Evolutionary conservation across 2,329 filamentous ascomycete genomes (phyloP), one percentile per base, ranked within the genome.

Genomic region (Neofusicoccum sp.): DNA sequence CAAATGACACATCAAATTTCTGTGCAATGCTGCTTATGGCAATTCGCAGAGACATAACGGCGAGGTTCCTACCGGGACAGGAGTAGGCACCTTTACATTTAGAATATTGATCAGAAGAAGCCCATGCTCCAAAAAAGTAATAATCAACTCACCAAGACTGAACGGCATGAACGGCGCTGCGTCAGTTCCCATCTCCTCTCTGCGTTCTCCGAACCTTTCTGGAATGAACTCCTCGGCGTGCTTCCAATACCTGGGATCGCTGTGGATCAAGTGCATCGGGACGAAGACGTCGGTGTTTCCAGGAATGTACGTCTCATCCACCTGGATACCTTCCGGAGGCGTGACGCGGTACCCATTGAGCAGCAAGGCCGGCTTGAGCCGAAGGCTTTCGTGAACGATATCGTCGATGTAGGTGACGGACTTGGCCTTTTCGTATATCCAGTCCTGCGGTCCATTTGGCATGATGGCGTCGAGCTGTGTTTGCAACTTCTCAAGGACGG

Each of bases 21-120:
- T 79, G 89, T 62, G 89, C 69, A 16, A 85, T 78, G 9, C 86
- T 75, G 33, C 86, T 86, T 59, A 90, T 71, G 1, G 86, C 83
- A 5, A 84, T 82, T 49, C 78, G 83, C 81, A 89, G 83, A 76
- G 90, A 87, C 38, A 83, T 79, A 66, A 89, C 88, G 1, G 87
- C 87, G 45, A 89, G 73, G 0, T 82, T 81, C 78, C 90, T 91
- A 0, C 88, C 89, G 60, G 91, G 89, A 69, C 89, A 91, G 1
- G 87, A 87, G 12, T 88, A 77, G 0, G 87, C 85, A 0, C 89
- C 89, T 63, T n/a, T n/a, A n/a, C n/a, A n/a, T n/a, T n/a, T n/a
- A n/a, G n/a, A n/a, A n/a, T n/a, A n/a, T n/a, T n/a, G 90, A 38
- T 30, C 3, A 31, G n/a, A n/a, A n/a, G n/a, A n/a, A n/a, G n/a